Evolutionary conservation across 345 rosid species (phyloP).

Genomic region (Arabidopsis suecica): DNA sequence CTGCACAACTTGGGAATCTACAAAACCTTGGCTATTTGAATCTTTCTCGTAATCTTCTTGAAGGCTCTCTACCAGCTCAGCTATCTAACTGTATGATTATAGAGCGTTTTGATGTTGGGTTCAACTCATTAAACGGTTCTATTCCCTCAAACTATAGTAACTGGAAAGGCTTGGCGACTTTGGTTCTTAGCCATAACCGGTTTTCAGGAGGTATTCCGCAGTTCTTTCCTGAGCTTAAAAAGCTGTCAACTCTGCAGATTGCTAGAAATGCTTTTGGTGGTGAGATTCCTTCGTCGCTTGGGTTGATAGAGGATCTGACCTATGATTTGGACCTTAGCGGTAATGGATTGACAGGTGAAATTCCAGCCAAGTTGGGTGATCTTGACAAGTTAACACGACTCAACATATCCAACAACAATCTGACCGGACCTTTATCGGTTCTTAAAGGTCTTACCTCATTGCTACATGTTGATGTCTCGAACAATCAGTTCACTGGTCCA

Average conservation of each 20-base stretch:
- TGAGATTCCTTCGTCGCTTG: constrained; percentile 65
- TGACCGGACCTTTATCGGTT: constrained; percentile 60
- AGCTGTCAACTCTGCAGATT: constrained; percentile 57
- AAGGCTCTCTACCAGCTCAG: constrained; percentile 68
- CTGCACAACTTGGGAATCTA: constrained; percentile 65
- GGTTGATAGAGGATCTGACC: constrained; percentile 51
- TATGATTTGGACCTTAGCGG: constrained; percentile 69
- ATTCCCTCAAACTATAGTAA: constrained; percentile 54
- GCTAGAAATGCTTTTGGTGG: constrained; percentile 76
- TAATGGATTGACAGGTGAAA: constrained; percentile 60
- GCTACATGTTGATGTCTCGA: constrained; percentile 57
- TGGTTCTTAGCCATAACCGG: constrained; percentile 62
- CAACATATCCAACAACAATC: constrained; percentile 69
- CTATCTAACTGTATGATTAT: constrained; percentile 56
- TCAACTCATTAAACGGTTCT: constrained; percentile 66
- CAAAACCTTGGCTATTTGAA: constrained; percentile 47
- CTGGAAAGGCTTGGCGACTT: constrained; percentile 59
- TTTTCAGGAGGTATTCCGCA: constrained; percentile 70
- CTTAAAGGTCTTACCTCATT: constrained; percentile 52
- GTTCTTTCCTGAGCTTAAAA: constrained; percentile 56
- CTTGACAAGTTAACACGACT: constrained; percentile 55
- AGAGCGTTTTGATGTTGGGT: constrained; percentile 60
- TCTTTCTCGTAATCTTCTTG: constrained; percentile 65
- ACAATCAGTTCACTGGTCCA: constrained; percentile 72
- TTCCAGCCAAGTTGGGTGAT: constrained; percentile 55